Evolutionary conservation across 331 rosid genomes (phyloP).

Genomic region (Quercus phellos): DNA sequence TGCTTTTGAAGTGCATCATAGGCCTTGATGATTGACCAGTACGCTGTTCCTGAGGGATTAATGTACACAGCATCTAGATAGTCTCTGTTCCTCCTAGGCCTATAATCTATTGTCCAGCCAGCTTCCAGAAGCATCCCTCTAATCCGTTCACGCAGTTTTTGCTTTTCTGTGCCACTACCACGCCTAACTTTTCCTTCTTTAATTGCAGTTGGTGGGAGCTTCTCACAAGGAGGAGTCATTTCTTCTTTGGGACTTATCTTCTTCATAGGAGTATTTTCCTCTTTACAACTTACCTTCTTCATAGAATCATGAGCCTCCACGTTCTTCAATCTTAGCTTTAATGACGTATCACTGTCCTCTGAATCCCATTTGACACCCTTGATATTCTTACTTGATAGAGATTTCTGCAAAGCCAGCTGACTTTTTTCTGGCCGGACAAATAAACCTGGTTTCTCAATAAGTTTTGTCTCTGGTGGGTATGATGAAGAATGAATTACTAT

Average conservation of each 20-base stretch:
- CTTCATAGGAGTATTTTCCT: slow-evolving; percentile 13
- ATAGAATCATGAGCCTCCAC: slow-evolving; percentile 37
- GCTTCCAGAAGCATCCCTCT: slow-evolving; percentile 79
- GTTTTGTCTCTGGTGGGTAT: slow-evolving; percentile 35
- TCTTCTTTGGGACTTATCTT: slow-evolving; percentile 27
- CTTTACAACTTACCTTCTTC: slow-evolving; percentile 33
- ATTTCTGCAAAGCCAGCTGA: slow-evolving; percentile 37
- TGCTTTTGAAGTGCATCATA: slow-evolving; percentile 98
- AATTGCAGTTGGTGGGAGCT: slow-evolving; percentile 33
- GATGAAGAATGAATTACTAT: slow-evolving; percentile 33
- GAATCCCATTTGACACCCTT: slow-evolving; percentile 54
- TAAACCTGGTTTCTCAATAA: slow-evolving; percentile 36
- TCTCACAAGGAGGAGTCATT: slow-evolving; percentile 56
- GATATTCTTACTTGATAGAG: slow-evolving; percentile 51
- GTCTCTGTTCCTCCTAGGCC: slow-evolving; percentile 98
- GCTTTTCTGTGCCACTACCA: slow-evolving; percentile 98
- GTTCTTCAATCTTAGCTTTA: slow-evolving; percentile 48
- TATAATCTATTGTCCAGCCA: slow-evolving; percentile 95
- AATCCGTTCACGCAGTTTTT: slow-evolving; percentile 81
- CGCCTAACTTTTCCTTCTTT: slow-evolving; percentile 81
- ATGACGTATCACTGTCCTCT: slow-evolving; percentile 63
- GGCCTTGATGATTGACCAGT: slow-evolving; percentile 98
- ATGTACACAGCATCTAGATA: slow-evolving; percentile 96
- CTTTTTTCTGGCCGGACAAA: slow-evolving; percentile 45
- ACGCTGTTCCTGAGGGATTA: slow-evolving; percentile 89